A percentile compares a stretch with the other conserved stretches of the same genome.
Conservation (phyloP, 2,329 filamentous ascomycete species). For the Sclerotinia minor region DNA sequence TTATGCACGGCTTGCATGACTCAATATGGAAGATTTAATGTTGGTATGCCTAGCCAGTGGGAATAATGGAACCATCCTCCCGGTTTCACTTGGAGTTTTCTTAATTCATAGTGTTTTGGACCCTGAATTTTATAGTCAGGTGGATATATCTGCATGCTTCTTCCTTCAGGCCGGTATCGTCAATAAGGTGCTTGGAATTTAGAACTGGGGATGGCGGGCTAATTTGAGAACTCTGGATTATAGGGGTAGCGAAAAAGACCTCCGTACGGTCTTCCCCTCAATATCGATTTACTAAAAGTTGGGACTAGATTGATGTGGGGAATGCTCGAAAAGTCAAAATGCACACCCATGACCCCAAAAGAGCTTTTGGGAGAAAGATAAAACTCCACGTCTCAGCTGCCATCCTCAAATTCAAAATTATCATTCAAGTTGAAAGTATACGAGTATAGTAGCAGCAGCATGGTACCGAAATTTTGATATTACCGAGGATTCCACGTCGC, state of each 20-base stretch:
- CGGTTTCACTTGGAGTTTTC: not conserved
- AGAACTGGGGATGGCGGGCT: not conserved
- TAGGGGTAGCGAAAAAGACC: conserved; percentile 16
- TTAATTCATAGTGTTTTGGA: not conserved
- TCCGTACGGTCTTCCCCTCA: not conserved
- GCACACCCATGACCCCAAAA: not conserved
- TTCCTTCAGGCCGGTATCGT: too few species aligned
- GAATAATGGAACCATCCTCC: conserved; percentile 6
- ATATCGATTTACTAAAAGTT: not conserved
- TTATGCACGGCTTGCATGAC: conserved; percentile 21
- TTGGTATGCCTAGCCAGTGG: not conserved
- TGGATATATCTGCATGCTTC: not conserved
- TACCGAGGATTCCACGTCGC: not conserved
- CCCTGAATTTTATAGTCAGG: not conserved
- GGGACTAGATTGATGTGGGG: not conserved
- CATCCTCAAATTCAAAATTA: not conserved
- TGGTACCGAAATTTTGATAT: not conserved
- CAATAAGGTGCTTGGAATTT: too few species aligned
- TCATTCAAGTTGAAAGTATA: not conserved
- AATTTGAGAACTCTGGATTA: not conserved
- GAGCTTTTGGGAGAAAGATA: not conserved
- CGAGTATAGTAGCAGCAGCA: not conserved
- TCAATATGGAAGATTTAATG: not conserved
- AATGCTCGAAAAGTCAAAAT: not conserved
- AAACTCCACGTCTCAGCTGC: not conserved